These are phyloP conservation scores for Skeletonema menzelii DNA, from an alignment of 108 stramenopile genomes.

Conservation along the genomic window DNA sequence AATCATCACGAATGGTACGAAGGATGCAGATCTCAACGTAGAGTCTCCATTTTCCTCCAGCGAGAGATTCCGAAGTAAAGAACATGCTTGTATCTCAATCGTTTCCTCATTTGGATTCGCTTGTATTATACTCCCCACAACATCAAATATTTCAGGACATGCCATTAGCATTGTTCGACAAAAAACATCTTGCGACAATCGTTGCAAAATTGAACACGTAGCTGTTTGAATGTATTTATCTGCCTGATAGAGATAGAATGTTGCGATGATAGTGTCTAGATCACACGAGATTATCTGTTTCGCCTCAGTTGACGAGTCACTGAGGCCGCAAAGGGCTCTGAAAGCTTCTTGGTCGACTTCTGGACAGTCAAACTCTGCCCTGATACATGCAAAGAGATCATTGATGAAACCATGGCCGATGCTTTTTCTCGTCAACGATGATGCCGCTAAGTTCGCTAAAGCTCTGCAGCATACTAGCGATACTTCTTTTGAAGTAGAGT, in stretches of 20 bases:
- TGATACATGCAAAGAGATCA: slow-evolving; percentile 12
- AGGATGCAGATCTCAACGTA: not conserved
- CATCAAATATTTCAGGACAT: slow-evolving; percentile 3
- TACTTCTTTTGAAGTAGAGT: slow-evolving; percentile 5
- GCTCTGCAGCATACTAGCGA: slow-evolving; percentile 5
- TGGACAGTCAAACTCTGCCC: not conserved
- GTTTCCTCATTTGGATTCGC: not conserved
- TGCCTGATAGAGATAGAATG: not conserved
- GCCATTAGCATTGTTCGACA: slow-evolving; percentile 9
- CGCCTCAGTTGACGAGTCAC: not conserved
- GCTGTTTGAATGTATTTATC: slow-evolving; percentile 10
- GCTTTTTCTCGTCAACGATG: not conserved
- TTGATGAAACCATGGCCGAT: slow-evolving; percentile 8
- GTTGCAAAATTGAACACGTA: slow-evolving; percentile 13
- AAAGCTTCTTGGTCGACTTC: slow-evolving; percentile 17
- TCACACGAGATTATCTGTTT: not conserved
- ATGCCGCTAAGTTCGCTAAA: slow-evolving; percentile 18
- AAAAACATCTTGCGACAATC: slow-evolving; percentile 2
- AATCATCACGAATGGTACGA: not conserved
- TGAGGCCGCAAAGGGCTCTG: slow-evolving; percentile 9
- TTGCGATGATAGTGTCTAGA: slow-evolving; percentile 4
- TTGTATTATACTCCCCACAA: slow-evolving; percentile 8
- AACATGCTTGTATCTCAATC: not conserved
- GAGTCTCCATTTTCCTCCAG: not conserved
- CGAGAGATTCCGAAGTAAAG: slow-evolving; percentile 11